Evolutionary conservation across 2,329 filamentous ascomycete genomes (phyloP).

Genomic region (Myriosclerotinia duriaeana): DNA sequence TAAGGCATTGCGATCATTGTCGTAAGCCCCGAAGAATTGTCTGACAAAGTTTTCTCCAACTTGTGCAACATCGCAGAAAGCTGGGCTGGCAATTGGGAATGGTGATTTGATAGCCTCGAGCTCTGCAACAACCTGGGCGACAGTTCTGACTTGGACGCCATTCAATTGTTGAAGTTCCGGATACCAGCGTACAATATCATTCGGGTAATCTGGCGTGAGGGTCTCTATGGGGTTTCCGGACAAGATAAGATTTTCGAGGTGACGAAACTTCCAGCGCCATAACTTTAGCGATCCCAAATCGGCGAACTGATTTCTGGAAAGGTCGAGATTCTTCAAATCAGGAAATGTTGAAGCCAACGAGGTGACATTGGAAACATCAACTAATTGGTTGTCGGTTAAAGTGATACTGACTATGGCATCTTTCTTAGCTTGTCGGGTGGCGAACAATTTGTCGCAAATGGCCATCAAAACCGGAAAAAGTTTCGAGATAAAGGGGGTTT

Average conservation of each 20-base stretch:
- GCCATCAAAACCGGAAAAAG: constrained; percentile 91
- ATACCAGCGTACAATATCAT: constrained; percentile 78
- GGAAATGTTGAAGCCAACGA: constrained; percentile 77
- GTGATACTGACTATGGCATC: constrained; percentile 80
- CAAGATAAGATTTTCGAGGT: constrained; percentile 78
- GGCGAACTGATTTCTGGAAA: constrained; percentile 78
- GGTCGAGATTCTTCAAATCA: constrained; percentile 81
- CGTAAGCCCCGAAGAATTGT: constrained; percentile 72
- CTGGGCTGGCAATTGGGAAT: constrained; percentile 62
- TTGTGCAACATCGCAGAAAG: constrained; percentile 71
- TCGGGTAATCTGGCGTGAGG: constrained; percentile 60
- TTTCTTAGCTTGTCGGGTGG: constrained; percentile 67
- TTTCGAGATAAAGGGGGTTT: constrained; percentile 63
- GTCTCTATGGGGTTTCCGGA: constrained; percentile 71
- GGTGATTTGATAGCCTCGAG: constrained; percentile 51
- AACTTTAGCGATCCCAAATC: constrained; percentile 65
- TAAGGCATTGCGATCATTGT: constrained; percentile 66
- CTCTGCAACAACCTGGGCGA: constrained; percentile 63
- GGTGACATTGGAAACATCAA: constrained; percentile 70
- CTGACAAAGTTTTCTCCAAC: constrained; percentile 75
- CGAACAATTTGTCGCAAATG: constrained; percentile 77
- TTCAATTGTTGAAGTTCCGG: constrained; percentile 78
- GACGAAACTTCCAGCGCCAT: constrained; percentile 78
- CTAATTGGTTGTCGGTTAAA: constrained; percentile 76
- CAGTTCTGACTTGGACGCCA: constrained; percentile 68